These are phyloP conservation scores for Fusarium equiseti DNA, from an alignment of 2,329 filamentous ascomycete genomes.

Conservation along the genomic window DNA sequence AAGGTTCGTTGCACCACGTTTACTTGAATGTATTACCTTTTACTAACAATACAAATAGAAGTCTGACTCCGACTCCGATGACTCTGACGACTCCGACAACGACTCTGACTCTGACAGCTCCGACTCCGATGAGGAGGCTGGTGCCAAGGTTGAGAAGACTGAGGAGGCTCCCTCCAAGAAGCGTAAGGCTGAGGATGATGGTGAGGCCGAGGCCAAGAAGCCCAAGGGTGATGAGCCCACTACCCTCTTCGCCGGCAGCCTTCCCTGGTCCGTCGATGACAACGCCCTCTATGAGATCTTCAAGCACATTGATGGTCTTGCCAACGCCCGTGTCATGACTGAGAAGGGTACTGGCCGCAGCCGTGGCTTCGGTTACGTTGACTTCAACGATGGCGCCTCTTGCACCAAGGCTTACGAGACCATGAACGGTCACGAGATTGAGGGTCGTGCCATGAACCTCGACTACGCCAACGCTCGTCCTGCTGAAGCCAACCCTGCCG, in stretches of 20 bases:
- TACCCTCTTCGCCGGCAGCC: conserved; percentile 90
- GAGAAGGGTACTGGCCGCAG: conserved; percentile 85
- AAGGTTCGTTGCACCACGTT: conserved; percentile 46
- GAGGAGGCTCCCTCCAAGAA: conserved; percentile 60
- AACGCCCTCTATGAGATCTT: conserved; percentile 85
- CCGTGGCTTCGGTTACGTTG: conserved; percentile 94
- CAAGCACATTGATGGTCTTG: conserved; percentile 79
- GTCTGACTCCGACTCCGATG: conserved; percentile 47
- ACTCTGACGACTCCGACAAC: conserved; percentile 52
- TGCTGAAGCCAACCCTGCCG: conserved; percentile 63
- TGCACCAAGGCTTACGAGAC: conserved; percentile 79
- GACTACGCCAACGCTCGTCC: conserved; percentile 80
- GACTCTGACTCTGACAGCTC: conserved; percentile 51
- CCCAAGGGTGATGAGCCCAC: conserved; percentile 67
- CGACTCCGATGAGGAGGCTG: conserved; percentile 54
- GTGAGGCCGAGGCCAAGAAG: conserved; percentile 71
- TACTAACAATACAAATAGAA: conserved; percentile 44
- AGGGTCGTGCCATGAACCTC: conserved; percentile 80
- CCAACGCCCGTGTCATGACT: conserved; percentile 82
- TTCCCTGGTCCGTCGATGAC: conserved; percentile 92
- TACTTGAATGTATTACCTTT: not conserved
- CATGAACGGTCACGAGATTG: conserved; percentile 80
- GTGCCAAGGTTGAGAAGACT: conserved; percentile 53
- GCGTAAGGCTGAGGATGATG: conserved; percentile 63
- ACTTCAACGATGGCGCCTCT: conserved; percentile 77